Conservation (phyloP, 2,329 filamentous ascomycete genomes). For the Paecilomyces sp. region DNA sequence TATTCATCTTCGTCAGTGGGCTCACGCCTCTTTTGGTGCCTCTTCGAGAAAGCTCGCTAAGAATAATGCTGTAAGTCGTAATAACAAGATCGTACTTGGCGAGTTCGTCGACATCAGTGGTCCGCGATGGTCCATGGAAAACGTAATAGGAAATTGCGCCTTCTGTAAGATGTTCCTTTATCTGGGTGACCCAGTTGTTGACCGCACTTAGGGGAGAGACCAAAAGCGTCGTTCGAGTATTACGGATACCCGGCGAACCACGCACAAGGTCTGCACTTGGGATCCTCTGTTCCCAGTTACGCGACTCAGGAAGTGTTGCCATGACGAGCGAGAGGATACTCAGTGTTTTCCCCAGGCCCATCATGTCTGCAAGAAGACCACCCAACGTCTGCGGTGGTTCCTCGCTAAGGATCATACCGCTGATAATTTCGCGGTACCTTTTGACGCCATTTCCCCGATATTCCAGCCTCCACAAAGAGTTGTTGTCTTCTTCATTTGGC, state of each 20-base stretch:
- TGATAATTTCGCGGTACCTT: conserved; percentile 78
- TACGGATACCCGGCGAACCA: conserved; percentile 39
- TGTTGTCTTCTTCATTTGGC: conserved; percentile 53
- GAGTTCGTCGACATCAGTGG: conserved; percentile 61
- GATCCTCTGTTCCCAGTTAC: conserved; percentile 50
- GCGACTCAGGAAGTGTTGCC: conserved; percentile 56
- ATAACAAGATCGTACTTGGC: conserved; percentile 75
- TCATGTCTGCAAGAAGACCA: conserved; percentile 76
- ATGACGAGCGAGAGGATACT: conserved; percentile 75
- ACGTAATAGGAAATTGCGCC: conserved; percentile 65
- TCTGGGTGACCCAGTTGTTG: conserved; percentile 90
- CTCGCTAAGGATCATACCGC: conserved; percentile 55
- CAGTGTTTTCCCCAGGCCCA: conserved; percentile 81
- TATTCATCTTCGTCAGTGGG: conserved; percentile 71
- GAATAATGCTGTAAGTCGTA: conserved; percentile 85
- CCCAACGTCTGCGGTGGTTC: conserved; percentile 62
- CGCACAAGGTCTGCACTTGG: conserved; percentile 38
- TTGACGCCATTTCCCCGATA: conserved; percentile 50
- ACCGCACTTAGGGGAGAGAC: conserved; percentile 87
- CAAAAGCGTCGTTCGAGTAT: conserved; percentile 73
- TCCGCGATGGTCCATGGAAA: conserved; percentile 77
- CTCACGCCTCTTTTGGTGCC: conserved; percentile 51
- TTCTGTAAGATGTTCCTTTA: conserved; percentile 68
- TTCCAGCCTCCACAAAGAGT: conserved; percentile 70
- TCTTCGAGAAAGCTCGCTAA: conserved; percentile 65